Evolutionary conservation across 306 rosid genomes (phyloP).

Genomic region (Trichosanthes truncata): DNA sequence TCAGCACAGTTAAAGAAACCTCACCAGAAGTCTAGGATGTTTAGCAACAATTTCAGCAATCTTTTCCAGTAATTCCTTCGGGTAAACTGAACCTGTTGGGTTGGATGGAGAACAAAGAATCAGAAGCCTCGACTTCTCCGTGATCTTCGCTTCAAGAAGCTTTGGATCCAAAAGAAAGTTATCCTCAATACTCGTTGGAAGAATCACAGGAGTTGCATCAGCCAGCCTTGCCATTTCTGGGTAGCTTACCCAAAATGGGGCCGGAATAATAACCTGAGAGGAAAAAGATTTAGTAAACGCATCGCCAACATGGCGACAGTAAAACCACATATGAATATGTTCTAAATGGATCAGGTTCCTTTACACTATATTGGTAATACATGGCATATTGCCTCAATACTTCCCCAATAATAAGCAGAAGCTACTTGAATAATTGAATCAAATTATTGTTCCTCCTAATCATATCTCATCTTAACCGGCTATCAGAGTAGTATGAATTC

Average conservation of each 20-base stretch:
- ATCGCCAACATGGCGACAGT: neutral
- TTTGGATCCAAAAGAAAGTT: conserved; percentile 78
- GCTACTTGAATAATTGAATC: neutral
- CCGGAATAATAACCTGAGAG: conserved; percentile 86
- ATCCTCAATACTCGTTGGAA: conserved; percentile 51
- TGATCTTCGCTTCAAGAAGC: conserved; percentile 59
- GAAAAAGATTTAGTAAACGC: neutral
- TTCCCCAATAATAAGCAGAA: neutral
- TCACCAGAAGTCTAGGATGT: conserved; percentile 96
- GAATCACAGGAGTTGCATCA: conserved; percentile 89
- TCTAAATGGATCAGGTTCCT: neutral
- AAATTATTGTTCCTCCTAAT: neutral
- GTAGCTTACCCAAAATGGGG: conserved; percentile 94
- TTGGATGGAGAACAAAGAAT: conserved; percentile 93
- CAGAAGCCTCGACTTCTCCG: conserved; percentile 65
- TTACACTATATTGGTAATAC: neutral
- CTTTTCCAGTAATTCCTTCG: conserved; percentile 72
- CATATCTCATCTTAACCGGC: neutral
- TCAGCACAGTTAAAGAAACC: conserved; percentile 6
- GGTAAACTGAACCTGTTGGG: conserved; percentile 94
- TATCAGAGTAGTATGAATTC: neutral
- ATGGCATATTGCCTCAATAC: neutral
- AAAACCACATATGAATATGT: neutral
- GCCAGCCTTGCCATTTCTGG: conserved; percentile 96
- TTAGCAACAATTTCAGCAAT: conserved; percentile 80